Base-by-base conservation (phyloP, 2,329 filamentous ascomycete genomes). In the Xylariaceae sp. region DNA sequence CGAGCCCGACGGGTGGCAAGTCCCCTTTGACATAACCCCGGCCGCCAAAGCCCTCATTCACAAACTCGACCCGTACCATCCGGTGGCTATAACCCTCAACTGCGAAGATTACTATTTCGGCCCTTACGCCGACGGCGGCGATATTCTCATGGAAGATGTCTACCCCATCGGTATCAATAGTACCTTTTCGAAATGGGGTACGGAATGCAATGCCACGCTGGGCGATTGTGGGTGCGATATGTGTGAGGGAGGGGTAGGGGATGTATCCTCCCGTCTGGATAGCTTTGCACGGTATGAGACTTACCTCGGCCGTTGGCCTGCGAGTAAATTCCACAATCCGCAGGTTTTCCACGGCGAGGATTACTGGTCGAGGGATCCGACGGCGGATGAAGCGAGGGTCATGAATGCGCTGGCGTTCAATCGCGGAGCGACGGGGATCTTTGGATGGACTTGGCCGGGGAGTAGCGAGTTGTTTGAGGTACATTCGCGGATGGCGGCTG, bases 141-240 rank as follows among this genome's bases (percentile, higher is more conserved):
- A 85, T 64, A 77, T 85, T 59, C 68, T 86, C 58, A 79, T 85
- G 72, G 74, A 76, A 32, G 82, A 85, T 61, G 75, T 76, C 0
- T 86, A 85, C 64, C 81, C 82, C 0, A 74, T 86, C 56, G 79
- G 75, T 32, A 77, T 79, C 60, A 82, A 84, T 68, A 69, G 74
- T 3, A 78, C 73, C 2, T 81, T 72, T 60, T 80, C 75, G 6
- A 76, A 76, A 42, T 85, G 80, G 73, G 72, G 74, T 55, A 85
- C 81, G 0, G 66, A 68, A 0, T 83, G 79, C 65, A 85, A 85
- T 66, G 56, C 69, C 2, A 85, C 81, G 0, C 79, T 83, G 50
- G 82, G 82, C 58, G 78, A 80, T 69, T 84, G 81, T 68, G 83
- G 82, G 6, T 86, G 83, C 67, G 83, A 86, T 64, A 77, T 80